Percentiles rank a stretch among this genome's conserved stretches.
Conservation (phyloP, 148 eudicot genomes). For the Arbutus unedo region DNA sequence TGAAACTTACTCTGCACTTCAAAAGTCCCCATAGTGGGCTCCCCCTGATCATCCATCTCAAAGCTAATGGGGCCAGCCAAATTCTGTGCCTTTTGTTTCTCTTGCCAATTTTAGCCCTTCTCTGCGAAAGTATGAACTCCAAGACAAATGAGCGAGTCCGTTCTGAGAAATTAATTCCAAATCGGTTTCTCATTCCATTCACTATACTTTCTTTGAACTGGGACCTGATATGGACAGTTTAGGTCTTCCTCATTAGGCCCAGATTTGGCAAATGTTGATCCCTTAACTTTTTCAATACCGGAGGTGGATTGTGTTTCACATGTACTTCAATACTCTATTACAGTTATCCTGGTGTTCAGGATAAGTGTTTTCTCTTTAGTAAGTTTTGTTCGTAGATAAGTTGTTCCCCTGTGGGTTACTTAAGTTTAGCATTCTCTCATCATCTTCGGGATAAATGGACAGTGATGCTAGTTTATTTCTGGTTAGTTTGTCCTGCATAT, state of each 20-base stretch:
- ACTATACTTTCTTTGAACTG: not conserved
- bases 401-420: not conserved
- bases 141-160: not conserved
- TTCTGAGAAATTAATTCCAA: not conserved
- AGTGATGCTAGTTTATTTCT: not conserved
- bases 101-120: not conserved
- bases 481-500: not conserved
- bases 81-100: not conserved
- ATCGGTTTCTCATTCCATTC: not conserved
- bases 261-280: not conserved
- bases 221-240: not conserved
- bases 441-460: not conserved
- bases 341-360: not conserved
- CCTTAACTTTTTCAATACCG: not conserved
- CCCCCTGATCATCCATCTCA: not conserved
- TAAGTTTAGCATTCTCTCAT: not conserved
- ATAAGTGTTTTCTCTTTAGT: not conserved
- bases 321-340: not conserved
- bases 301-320: constrained; percentile 3
- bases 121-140: not conserved
- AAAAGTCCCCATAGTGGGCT: not conserved
- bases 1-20: not conserved
- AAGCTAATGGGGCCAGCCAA: not conserved
- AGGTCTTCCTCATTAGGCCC: not conserved
- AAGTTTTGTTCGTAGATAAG: not conserved